Percentiles rank a stretch among this genome's conserved stretches.
These are phyloP conservation scores for Aspergillus ruber DNA, from an alignment of 2,329 filamentous ascomycete genomes.

Conservation along the genomic window DNA sequence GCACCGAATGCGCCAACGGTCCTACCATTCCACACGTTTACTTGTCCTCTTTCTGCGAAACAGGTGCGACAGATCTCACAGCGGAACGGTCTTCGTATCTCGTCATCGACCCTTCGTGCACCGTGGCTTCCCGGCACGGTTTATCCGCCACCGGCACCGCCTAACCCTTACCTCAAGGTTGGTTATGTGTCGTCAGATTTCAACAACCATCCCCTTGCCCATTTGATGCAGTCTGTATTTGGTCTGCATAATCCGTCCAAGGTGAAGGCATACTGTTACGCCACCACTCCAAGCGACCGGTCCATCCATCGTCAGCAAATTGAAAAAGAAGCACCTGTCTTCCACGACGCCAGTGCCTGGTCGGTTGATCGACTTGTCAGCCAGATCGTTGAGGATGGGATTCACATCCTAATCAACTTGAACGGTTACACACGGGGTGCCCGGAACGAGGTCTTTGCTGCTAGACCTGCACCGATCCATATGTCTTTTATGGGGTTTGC, in stretches of 20 bases:
- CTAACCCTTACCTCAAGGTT: conserved; percentile 75
- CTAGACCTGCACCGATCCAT: conserved; percentile 86
- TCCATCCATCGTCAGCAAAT: conserved; percentile 89
- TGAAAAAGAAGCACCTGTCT: conserved; percentile 83
- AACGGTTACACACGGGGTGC: conserved; percentile 96
- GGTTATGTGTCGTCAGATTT: conserved; percentile 98
- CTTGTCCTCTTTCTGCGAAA: conserved; percentile 82
- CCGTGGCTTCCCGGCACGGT: conserved; percentile 79
- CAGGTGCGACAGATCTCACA: conserved; percentile 93
- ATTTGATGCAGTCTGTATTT: conserved; percentile 98
- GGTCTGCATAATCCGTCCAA: conserved; percentile 71
- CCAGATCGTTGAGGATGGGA: conserved; percentile 78
- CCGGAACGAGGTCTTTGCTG: conserved; percentile 95
- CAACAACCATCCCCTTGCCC: conserved; percentile 94
- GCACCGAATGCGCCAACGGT: conserved; percentile 89
- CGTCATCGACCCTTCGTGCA: conserved; percentile 76
- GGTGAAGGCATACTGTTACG: conserved; percentile 87
- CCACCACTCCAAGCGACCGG: conserved; percentile 83
- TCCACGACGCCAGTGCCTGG: conserved; percentile 84
- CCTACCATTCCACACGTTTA: conserved; percentile 95
- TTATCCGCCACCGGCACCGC: conserved; percentile 77
- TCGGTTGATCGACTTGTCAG: conserved; percentile 73
- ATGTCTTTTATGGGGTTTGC: conserved; percentile 99
- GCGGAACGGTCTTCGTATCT: conserved; percentile 87
- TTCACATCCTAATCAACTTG: conserved; percentile 94